A percentile compares a stretch with the other conserved stretches of the same genome.
phyloP scores from a whole-genome alignment of 2,329 filamentous ascomycete genomes.

The Neofusicoccum ribis region DNA sequence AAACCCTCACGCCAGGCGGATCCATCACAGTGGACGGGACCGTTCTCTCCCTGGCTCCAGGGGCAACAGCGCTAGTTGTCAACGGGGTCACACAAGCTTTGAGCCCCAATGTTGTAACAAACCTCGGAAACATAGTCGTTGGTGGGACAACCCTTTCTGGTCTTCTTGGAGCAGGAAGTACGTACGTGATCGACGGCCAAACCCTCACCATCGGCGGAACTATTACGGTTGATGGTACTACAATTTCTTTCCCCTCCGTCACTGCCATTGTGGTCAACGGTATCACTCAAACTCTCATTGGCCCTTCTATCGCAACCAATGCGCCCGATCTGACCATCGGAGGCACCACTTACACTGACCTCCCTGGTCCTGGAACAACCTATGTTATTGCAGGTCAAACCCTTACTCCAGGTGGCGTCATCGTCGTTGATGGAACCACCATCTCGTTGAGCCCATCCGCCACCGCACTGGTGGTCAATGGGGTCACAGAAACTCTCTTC shows the following conservation, averaged over 20 bases:
- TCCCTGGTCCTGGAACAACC: slow-evolving; percentile 29
- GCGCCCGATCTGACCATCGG: slow-evolving; percentile 34
- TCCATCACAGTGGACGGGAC: slow-evolving; percentile 26
- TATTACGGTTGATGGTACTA: slow-evolving; percentile 36
- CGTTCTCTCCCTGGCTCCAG: slow-evolving; percentile 26
- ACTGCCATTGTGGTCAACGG: slow-evolving; percentile 37
- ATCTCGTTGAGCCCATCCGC: slow-evolving; percentile 30
- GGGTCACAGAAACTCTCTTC: slow-evolving; percentile 19
- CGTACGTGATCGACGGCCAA: slow-evolving; percentile 41
- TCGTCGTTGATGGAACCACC: slow-evolving; percentile 30
- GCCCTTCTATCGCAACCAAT: slow-evolving; percentile 27
- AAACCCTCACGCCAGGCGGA: slow-evolving; percentile 27
- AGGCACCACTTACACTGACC: slow-evolving; percentile 29
- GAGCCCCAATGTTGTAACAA: slow-evolving; percentile 23
- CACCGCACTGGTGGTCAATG: slow-evolving; percentile 17
- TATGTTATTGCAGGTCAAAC: slow-evolving; percentile 39
- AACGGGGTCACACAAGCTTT: slow-evolving; percentile 29
- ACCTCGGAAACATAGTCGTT: slow-evolving; percentile 33
- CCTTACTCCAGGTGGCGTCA: slow-evolving; percentile 41
- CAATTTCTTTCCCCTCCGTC: slow-evolving; percentile 35
- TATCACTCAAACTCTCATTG: slow-evolving; percentile 28
- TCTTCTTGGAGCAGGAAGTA: slow-evolving; percentile 7
- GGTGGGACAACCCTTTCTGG: slow-evolving; percentile 30
- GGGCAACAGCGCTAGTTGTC: slow-evolving; percentile 31
- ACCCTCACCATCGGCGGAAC: slow-evolving; percentile 39